These are phyloP conservation scores for Globisporangium cylindrosporum DNA, from an alignment of 352 stramenopile genomes.

Conservation along the genomic window DNA sequence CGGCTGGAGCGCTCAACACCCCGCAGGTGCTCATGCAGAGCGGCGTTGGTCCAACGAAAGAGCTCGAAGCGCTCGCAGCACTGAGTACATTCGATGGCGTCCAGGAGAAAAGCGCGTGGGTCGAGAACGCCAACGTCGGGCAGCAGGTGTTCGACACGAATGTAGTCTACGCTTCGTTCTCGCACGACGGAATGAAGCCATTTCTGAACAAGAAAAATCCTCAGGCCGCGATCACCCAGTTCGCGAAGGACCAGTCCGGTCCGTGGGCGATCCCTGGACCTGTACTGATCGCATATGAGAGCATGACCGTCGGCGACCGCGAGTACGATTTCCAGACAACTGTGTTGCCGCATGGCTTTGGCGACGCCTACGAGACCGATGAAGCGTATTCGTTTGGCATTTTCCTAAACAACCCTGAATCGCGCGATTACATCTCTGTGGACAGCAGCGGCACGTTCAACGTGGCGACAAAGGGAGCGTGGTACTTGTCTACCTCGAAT, in stretches of 20 bases:
- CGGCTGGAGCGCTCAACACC: conserved; percentile 65
- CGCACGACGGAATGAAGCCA: conserved; percentile 17
- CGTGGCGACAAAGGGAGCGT: conserved; percentile 8
- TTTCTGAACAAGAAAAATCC: conserved; percentile 22
- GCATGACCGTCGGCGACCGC: conserved; percentile 16
- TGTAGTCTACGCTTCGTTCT: conserved; percentile 23
- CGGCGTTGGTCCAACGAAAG: conserved; percentile 58
- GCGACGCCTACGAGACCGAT: conserved; percentile 18
- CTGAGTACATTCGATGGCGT: conserved; percentile 12
- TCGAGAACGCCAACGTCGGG: conserved; percentile 18
- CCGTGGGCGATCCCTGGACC: conserved; percentile 25
- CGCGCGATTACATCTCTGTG: conserved; percentile 21
- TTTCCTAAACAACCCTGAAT: conserved; percentile 29
- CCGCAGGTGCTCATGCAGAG: conserved; percentile 81
- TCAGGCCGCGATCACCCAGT: conserved; percentile 19
- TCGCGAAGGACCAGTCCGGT: conserved; percentile 21
- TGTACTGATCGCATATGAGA: conserved; percentile 31
- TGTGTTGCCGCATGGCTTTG: conserved; percentile 26
- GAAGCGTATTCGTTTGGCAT: conserved; percentile 22
- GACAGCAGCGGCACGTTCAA: conserved; percentile 6
- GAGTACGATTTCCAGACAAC: conserved; percentile 32
- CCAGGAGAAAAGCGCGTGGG: conserved; percentile 21
- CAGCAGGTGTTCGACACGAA: conserved; percentile 22
- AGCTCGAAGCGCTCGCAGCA: conserved; percentile 41
- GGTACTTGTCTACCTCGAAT: conserved; percentile 39